Conservation (phyloP, 2,329 filamentous ascomycete species). For the Trichophyton schoenleinii region DNA sequence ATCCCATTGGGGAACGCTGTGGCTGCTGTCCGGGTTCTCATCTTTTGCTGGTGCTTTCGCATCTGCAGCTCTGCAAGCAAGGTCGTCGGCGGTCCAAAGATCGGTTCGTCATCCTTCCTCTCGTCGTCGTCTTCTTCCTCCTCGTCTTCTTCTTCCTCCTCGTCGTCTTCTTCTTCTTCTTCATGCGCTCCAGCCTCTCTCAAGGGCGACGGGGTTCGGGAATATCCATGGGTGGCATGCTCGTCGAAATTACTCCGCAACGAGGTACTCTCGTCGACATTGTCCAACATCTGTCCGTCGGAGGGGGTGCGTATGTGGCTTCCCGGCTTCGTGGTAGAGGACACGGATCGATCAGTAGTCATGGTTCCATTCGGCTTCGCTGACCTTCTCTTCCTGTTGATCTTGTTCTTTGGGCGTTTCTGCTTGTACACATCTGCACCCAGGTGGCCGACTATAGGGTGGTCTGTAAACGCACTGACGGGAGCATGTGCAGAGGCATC, state of each 20-base stretch:
- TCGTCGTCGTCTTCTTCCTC: constrained; percentile 36
- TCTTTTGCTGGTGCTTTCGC: constrained; percentile 76
- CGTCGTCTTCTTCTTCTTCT: constrained; percentile 14
- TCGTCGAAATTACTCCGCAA: constrained; percentile 14
- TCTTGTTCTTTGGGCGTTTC: constrained; percentile 20
- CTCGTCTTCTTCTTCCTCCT: constrained; percentile 36
- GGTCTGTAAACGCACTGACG: constrained; percentile 82
- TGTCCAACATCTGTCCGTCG: constrained; percentile 14
- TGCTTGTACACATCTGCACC: constrained; percentile 64
- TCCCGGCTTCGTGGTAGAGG: constrained; percentile 9
- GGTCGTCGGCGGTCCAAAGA: constrained; percentile 69
- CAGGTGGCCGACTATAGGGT: constrained; percentile 65
- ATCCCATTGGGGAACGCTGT: constrained; percentile 60
- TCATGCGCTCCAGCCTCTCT: constrained; percentile 9
- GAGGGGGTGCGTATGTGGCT: constrained; percentile 9
- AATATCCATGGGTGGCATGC: constrained; percentile 8
- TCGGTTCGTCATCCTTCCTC: constrained; percentile 33
- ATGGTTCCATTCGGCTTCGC: not conserved
- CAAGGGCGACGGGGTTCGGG: not conserved
- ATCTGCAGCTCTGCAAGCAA: constrained; percentile 83
- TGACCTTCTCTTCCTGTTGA: constrained; percentile 19
- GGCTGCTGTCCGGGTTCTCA: constrained; percentile 58
- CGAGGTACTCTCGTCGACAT: constrained; percentile 9
- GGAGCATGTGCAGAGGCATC: constrained; percentile 80
- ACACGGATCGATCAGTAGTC: constrained; percentile 14